A percentile compares a stretch with the other conserved stretches of the same genome.
These are phyloP conservation scores for Imleria badia DNA, from an alignment of 768 basidiomycete genomes.

Conservation along the genomic window DNA sequence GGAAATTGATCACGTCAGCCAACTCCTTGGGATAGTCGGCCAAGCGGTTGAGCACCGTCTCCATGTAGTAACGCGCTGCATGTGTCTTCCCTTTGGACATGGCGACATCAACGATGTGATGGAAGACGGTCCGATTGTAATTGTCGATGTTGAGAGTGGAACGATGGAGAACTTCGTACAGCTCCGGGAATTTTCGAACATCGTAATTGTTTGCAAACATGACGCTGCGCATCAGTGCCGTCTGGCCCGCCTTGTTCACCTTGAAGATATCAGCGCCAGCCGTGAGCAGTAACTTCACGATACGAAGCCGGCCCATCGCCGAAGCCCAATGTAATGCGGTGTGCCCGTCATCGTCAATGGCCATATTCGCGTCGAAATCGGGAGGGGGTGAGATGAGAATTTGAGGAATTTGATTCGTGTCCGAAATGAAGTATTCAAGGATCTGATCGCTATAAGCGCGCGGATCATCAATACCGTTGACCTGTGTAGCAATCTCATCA, in stretches of 20 bases:
- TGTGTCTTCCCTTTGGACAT: constrained; percentile 98
- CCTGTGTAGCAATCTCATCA: constrained; percentile 36
- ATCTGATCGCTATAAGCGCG: constrained; percentile 93
- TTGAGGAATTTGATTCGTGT: constrained; percentile 87
- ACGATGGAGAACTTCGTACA: constrained; percentile 96
- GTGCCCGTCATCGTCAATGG: constrained; percentile 97
- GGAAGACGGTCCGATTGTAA: constrained; percentile 95
- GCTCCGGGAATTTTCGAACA: constrained; percentile 96
- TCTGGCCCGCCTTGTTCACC: constrained; percentile 95
- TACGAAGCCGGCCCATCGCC: constrained; percentile 96
- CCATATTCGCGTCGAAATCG: constrained; percentile 94
- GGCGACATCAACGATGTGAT: constrained; percentile 96
- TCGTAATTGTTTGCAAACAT: constrained; percentile 99
- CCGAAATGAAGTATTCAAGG: constrained; percentile 97
- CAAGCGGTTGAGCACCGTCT: constrained; percentile 84
- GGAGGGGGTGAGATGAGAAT: constrained; percentile 84
- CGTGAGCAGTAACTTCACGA: constrained; percentile 90
- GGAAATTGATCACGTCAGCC: constrained; percentile 98
- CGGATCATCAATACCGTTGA: constrained; percentile 51
- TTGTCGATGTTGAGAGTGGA: constrained; percentile 99
- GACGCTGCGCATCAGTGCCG: constrained; percentile 95
- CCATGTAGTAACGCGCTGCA: constrained; percentile 98
- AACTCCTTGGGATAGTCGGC: constrained; percentile 94
- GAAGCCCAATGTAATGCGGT: constrained; percentile 98
- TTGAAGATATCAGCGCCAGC: constrained; percentile 97